Conservation (phyloP, 441 rosid genomes). For the Syzygium malaccense region DNA sequence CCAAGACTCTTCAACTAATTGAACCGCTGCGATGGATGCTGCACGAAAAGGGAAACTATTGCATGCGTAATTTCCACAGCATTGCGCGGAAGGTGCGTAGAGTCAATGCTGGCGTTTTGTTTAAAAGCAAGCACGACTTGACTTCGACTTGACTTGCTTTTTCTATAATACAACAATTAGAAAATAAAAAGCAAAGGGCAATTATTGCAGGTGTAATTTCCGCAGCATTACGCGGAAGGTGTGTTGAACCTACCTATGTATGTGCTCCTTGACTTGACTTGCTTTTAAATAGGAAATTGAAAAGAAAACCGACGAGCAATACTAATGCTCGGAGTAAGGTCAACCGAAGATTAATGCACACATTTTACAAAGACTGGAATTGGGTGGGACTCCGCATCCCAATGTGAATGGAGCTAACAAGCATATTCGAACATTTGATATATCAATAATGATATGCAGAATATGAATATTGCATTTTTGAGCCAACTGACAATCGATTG, state of each 20-base stretch:
- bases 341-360: too few relatives aligned
- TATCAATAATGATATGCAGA: background rate
- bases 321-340: too few relatives aligned
- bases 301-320: too few relatives aligned
- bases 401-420: background rate
- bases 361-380: too few relatives aligned
- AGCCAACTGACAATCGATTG: background rate
- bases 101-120: too few relatives aligned
- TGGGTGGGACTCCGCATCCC: background rate
- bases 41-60: background rate
- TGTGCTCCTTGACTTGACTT: background rate
- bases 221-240: accelerated
- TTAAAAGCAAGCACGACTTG: too few relatives aligned
- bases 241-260: background rate
- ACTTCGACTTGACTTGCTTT: background rate
- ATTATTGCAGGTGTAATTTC: background rate
- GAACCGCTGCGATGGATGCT: background rate
- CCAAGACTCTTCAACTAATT: background rate
- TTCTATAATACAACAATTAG: too few relatives aligned
- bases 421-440: background rate
- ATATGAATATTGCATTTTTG: background rate
- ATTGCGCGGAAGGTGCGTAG: background rate
- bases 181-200: too few relatives aligned
- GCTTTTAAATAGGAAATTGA: background rate
- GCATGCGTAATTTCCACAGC: background rate